phyloP scores from a whole-genome alignment of 495 filamentous ascomycete species.

The Neurospora discreta region DNA sequence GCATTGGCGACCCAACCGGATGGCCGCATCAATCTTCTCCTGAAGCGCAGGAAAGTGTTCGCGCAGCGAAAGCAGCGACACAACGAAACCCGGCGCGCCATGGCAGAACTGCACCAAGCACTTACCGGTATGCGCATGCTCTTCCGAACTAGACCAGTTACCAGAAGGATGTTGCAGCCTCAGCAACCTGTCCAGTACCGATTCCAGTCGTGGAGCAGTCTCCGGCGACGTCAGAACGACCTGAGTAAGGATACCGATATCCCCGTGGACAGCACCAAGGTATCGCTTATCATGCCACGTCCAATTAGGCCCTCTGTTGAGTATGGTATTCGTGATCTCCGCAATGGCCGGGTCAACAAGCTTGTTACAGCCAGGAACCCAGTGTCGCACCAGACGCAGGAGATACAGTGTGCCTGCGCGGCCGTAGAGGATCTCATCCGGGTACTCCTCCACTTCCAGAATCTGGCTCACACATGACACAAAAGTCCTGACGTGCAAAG shows the following conservation, averaged over 20 bases:
- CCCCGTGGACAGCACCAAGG: slow-evolving; percentile 50
- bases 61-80: slow-evolving; percentile 39
- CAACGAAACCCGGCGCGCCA: slow-evolving; percentile 50
- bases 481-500: slow-evolving; percentile 30
- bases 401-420: slow-evolving; percentile 51
- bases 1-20: slow-evolving; percentile 33
- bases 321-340: slow-evolving; percentile 25
- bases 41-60: slow-evolving; percentile 37
- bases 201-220: slow-evolving; percentile 26
- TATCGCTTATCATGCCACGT: slow-evolving; percentile 47
- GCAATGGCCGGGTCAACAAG: slow-evolving; percentile 24
- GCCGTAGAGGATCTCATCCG: slow-evolving; percentile 48
- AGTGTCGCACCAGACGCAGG: slow-evolving; percentile 33
- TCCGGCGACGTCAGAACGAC: slow-evolving; percentile 39
- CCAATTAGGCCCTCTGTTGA: slow-evolving; percentile 35
- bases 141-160: slow-evolving; percentile 32
- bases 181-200: slow-evolving; percentile 34
- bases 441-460: slow-evolving; percentile 16
- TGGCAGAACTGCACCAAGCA: slow-evolving; percentile 56
- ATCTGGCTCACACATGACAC: slow-evolving; percentile 29
- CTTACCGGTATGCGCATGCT: slow-evolving; percentile 9
- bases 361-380: slow-evolving; percentile 15
- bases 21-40: slow-evolving; percentile 34
- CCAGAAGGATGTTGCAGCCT: slow-evolving; percentile 27
- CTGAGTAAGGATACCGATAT: slow-evolving; percentile 52